Conservation (phyloP, 768 basidiomycete species). For the Pleurotus cornucopiae region DNA sequence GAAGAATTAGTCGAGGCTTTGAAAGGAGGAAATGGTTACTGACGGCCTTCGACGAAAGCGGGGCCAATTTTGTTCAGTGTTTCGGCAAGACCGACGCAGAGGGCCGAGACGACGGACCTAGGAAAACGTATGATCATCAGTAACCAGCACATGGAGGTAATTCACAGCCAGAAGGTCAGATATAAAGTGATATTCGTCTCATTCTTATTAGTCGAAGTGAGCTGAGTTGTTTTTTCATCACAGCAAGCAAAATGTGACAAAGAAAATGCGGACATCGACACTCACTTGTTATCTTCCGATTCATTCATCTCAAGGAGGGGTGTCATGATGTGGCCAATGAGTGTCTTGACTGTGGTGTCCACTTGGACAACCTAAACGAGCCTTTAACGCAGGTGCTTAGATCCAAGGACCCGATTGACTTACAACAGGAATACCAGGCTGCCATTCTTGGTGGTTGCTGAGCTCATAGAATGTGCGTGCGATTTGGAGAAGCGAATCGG, state of each 20-base stretch:
- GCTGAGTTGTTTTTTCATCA: conserved; percentile 70
- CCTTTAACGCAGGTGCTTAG: conserved; percentile 7
- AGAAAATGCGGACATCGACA: conserved; percentile 17
- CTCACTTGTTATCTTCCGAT: conserved; percentile 96
- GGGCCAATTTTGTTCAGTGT: conserved; percentile 91
- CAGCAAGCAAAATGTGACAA: conserved; percentile 8
- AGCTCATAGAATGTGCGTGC: conserved; percentile 90
- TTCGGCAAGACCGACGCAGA: conserved; percentile 88
- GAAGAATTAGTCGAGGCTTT: conserved; percentile 7
- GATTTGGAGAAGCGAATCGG: conserved; percentile 83
- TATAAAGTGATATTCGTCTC: conserved; percentile 43
- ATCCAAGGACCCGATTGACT: conserved; percentile 21
- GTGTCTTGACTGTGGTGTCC: conserved; percentile 69
- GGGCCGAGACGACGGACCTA: conserved; percentile 82
- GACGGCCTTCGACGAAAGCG: conserved; percentile 75
- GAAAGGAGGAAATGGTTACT: conserved; percentile 22
- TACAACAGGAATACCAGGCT: conserved; percentile 64
- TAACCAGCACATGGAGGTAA: background rate
- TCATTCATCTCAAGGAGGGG: conserved; percentile 86
- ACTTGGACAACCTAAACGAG: conserved; percentile 33
- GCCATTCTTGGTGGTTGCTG: conserved; percentile 79
- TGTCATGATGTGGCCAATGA: conserved; percentile 70
- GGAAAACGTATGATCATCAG: conserved; percentile 17
- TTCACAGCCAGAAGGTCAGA: background rate
- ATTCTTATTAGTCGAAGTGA: conserved; percentile 69